Base-by-base conservation (phyloP, 163 green algal genomes). In the Chlamydomonas reinhardtii region DNA sequence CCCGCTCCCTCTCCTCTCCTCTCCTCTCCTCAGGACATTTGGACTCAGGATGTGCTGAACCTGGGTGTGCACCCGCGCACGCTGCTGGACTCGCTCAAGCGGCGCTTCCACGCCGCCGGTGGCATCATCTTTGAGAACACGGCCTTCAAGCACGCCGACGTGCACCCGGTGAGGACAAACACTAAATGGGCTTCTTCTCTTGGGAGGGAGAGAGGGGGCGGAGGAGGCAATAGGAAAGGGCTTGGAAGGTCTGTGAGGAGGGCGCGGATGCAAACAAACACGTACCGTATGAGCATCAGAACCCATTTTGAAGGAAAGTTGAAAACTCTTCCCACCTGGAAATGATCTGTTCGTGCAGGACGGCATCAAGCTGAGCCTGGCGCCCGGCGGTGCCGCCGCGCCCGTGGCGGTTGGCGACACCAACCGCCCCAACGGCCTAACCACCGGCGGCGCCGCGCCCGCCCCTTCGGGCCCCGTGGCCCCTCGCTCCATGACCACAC, bases 11-110 rank as follows among this genome's bases (percentile, higher is more conserved):
- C 39, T 48, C 39, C 25, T 39, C n/a, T n/a, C n/a, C n/a, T n/a
- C n/a, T n/a, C n/a, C n/a, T n/a, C n/a, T n/a, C n/a, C n/a, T 2
- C 66, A 76, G 16, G 86, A 93, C 17, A 73, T 95, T 2, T 94
- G 87, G 88, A 91, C 96, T 4, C 31, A 89, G 12, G 95, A 97
- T 83, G 91, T 95, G 17, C 94, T 99, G 20, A 97, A 99, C 88
- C 75, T 98, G 27, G 97, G 97, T 2, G 92, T 99, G 32, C 92
- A 66, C 22, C 95, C 95, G 17, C 24, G 37, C 59, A 3, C 25
- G 2, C 88, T 97, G 73, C 84, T 97, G 66, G 90, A 89, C 8
- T 43, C 32, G 31, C 74, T 95, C 48, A 48, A 52, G n/a, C 54
- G 62, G 0, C 74, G 90, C 27, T 97, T 97, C 82, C 59, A 92